These are phyloP conservation scores for Sporisorium exsertum DNA, from an alignment of 1,284 basidiomycete genomes.

Conservation along the genomic window DNA sequence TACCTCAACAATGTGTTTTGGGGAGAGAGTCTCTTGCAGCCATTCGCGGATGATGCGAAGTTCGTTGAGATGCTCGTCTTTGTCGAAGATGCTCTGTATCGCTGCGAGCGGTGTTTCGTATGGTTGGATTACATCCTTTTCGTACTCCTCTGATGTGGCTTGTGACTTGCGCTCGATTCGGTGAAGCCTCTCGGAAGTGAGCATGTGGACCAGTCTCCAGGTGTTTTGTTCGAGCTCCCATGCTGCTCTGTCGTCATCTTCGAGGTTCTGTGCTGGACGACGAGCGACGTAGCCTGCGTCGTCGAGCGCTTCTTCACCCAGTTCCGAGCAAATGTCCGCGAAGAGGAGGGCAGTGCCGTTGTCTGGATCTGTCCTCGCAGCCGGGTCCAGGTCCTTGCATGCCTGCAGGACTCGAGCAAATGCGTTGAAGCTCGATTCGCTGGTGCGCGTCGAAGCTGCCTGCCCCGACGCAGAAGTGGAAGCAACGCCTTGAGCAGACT, in stretches of 20 bases:
- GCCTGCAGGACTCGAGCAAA: slow-evolving; percentile 57
- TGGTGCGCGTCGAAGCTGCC: slow-evolving; percentile 15
- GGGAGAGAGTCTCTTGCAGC: slow-evolving; percentile 61
- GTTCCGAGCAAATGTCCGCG: slow-evolving; percentile 54
- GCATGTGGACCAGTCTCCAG: slow-evolving; percentile 57
- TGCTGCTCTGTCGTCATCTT: slow-evolving; percentile 44
- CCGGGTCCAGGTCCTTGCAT: slow-evolving; percentile 48
- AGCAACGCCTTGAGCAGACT: slow-evolving; percentile 17
- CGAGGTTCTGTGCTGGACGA: slow-evolving; percentile 23
- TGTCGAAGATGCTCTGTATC: slow-evolving; percentile 61
- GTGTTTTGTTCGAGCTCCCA: slow-evolving; percentile 62
- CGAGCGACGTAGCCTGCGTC: slow-evolving; percentile 38
- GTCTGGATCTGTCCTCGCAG: slow-evolving; percentile 44
- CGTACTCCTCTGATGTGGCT: slow-evolving; percentile 11
- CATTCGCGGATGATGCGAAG: slow-evolving; percentile 67
- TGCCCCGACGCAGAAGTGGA: slow-evolving; percentile 28
- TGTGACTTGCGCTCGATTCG: slow-evolving; percentile 45
- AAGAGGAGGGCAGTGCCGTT: slow-evolving; percentile 58
- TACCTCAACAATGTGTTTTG: slow-evolving; percentile 61
- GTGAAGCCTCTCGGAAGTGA: slow-evolving; percentile 51
- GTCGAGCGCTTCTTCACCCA: slow-evolving; percentile 49
- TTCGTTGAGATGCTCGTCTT: slow-evolving; percentile 59
- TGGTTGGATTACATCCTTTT: slow-evolving; percentile 8
- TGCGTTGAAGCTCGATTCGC: slow-evolving; percentile 57
- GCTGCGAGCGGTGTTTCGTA: slow-evolving; percentile 66